Conservation (phyloP, 2,329 filamentous ascomycete genomes). For the Aspergillus spinulosporus region DNA sequence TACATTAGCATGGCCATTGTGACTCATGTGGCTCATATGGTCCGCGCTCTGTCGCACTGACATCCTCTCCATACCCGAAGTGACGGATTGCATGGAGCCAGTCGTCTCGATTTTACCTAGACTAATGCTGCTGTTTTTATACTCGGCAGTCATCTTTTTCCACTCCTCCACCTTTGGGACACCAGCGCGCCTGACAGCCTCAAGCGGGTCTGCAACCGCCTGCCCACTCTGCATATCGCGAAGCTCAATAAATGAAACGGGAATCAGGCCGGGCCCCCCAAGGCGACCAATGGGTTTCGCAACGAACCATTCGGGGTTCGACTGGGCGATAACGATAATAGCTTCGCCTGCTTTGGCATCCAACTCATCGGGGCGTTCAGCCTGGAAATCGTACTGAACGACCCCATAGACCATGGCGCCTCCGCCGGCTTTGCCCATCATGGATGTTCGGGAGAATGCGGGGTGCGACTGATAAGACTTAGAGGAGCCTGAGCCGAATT, state of each 20-base stretch:
- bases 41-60: constrained; percentile 61
- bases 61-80: constrained; percentile 74
- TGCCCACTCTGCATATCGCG: constrained; percentile 87
- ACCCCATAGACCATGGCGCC: constrained; percentile 89
- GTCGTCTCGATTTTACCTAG: constrained; percentile 77
- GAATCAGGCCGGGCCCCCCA: constrained; percentile 93
- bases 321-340: constrained; percentile 97
- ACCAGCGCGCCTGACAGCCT: constrained; percentile 82
- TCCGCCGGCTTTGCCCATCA: constrained; percentile 59
- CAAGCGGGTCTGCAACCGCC: constrained; percentile 76
- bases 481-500: constrained; percentile 25
- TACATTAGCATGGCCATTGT: constrained; percentile 53
- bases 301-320: constrained; percentile 98
- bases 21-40: constrained; percentile 53
- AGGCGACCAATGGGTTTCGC: constrained; percentile 97
- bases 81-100: constrained; percentile 57
- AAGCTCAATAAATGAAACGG: constrained; percentile 95
- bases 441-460: constrained; percentile 44
- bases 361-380: constrained; percentile 91
- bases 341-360: constrained; percentile 94
- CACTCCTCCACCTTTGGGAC: constrained; percentile 96
- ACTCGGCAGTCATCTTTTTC: constrained; percentile 99
- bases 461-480: constrained; percentile 23
- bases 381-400: constrained; percentile 95
- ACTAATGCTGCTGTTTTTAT: constrained; percentile 98